Base-by-base conservation (phyloP, 768 basidiomycete species). In the Leccinum variicolor region DNA sequence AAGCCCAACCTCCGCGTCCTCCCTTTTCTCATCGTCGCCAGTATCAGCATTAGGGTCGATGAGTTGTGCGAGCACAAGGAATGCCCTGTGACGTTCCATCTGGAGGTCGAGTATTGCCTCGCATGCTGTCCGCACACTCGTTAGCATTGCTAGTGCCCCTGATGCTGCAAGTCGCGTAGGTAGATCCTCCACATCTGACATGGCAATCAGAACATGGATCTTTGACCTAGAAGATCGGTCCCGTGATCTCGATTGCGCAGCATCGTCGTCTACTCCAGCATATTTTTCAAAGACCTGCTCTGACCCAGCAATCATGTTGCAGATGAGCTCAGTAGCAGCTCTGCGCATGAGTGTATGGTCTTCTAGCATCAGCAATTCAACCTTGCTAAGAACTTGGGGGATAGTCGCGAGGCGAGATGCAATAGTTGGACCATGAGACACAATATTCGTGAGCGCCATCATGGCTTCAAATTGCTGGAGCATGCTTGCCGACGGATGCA, bases 381-480 rank as follows among this genome's bases (percentile, higher is more conserved):
- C 78, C 59, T 82, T 84, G 72, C 79, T 77, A 54, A 90, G 64
- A 29, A 92, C 70, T 3, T 83, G 84, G 9, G 84, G 80, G 0
- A 80, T 76, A 47, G 77, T 76, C 2, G 85, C 86, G 50, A 97
- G 82, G 48, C 87, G 83, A 19, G 81, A 76, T 3, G 91, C 85
- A 9, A 86, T 71, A 29, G 84, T 81, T 0, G 84, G 75, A 50
- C 82, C 83, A 52, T 91, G 81, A 17, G 94, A 94, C 0, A 96
- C 87, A 45, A 98, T 75, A 69, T 99, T 99, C 8, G 97, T 99
- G 53, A 99, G 79, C 1, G 94, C 95, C 96, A 98, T 98, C 64
- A 95, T 78, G 4, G 86, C 85, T 72, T 99, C 97, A 66, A 99
- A 99, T 41, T 82, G 82, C 67, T 97, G 93, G 6, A 98, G 76